phyloP scores from a whole-genome alignment of 257 asterid genomes.

The Echites panduratus region DNA sequence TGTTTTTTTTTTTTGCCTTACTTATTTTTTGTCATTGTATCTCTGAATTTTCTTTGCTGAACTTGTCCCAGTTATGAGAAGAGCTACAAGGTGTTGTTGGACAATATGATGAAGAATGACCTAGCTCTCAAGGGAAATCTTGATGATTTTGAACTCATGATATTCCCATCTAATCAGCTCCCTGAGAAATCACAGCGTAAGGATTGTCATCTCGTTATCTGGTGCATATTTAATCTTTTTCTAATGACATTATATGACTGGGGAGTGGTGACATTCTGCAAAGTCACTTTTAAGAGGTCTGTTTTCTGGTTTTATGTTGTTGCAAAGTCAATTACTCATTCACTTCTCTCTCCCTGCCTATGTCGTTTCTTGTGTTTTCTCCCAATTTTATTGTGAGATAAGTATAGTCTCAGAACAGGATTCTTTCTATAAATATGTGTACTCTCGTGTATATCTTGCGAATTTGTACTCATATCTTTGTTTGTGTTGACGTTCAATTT shows the following conservation, averaged over 20 bases:
- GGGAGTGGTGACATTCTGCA: background rate
- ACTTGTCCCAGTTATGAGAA: constrained; percentile 16
- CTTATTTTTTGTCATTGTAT: background rate
- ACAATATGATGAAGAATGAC: constrained; percentile 15
- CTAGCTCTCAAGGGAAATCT: constrained; percentile 17
- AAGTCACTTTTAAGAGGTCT: background rate
- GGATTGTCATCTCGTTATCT: background rate
- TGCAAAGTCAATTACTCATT: background rate
- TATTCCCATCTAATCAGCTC: constrained; percentile 20
- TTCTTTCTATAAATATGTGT: background rate
- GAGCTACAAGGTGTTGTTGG: constrained; percentile 15
- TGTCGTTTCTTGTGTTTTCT: background rate
- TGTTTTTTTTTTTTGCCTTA: constrained; percentile 16
- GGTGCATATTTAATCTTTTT: background rate
- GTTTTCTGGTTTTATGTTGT: background rate
- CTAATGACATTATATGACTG: background rate
- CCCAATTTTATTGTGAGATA: background rate
- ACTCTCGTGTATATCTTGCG: background rate
- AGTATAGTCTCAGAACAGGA: background rate
- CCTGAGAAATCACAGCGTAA: constrained; percentile 18
- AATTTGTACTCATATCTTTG: background rate
- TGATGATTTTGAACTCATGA: constrained; percentile 15
- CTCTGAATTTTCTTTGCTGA: background rate
- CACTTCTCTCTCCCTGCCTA: background rate
- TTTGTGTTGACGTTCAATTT: background rate